Conservation (phyloP, 1,284 basidiomycete species). For the Anthracocystis panici-leucophaei region DNA sequence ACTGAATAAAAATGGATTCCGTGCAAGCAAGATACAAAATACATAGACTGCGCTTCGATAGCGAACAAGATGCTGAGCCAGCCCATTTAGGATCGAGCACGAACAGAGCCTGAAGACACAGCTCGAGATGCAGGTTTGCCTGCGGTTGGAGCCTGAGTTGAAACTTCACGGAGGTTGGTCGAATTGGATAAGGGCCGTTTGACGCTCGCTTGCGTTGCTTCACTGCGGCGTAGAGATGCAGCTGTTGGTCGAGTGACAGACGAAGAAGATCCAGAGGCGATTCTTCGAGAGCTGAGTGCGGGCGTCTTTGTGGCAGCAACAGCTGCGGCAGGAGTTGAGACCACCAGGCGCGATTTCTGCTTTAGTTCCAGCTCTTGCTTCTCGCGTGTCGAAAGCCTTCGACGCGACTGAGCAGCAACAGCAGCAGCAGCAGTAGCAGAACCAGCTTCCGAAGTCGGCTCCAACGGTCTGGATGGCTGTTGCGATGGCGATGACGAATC, state of each 20-base stretch:
- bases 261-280: slow-evolving; percentile 26
- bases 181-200: slow-evolving; percentile 39
- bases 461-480: not conserved
- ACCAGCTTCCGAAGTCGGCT: not conserved
- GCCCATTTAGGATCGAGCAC: slow-evolving; percentile 15
- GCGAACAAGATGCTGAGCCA: not conserved
- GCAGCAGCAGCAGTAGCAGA: not conserved
- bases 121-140: slow-evolving; percentile 8
- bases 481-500: not conserved
- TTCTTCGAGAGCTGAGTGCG: slow-evolving; percentile 19
- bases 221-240: slow-evolving; percentile 27
- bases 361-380: slow-evolving; percentile 34
- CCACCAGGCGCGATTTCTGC: slow-evolving; percentile 7
- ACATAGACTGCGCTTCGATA: not conserved
- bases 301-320: slow-evolving; percentile 22
- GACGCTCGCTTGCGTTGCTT: slow-evolving; percentile 14
- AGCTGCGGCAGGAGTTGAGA: slow-evolving; percentile 4
- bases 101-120: slow-evolving; percentile 11
- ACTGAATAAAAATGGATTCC: not conserved
- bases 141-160: not conserved
- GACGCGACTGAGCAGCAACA: slow-evolving; percentile 19
- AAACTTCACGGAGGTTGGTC: slow-evolving; percentile 24
- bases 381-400: slow-evolving; percentile 39
- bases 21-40: not conserved
- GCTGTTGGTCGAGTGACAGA: slow-evolving; percentile 39